phyloP scores from a whole-genome alignment of 2,329 filamentous ascomycete species.

The Setomelanomma holmii region DNA sequence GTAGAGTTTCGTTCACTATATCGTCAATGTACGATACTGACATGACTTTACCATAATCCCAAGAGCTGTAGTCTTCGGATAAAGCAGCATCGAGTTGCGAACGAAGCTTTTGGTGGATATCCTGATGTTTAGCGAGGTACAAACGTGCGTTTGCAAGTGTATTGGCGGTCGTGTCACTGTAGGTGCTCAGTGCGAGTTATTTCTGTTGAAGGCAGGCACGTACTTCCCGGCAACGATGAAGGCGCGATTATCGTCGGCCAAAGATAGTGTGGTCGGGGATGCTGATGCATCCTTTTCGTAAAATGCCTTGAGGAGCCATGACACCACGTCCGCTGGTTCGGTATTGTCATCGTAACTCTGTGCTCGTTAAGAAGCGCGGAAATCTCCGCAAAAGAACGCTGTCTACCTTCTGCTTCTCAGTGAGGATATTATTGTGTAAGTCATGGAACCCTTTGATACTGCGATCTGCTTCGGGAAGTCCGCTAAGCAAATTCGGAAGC shows the following conservation, averaged over 20 bases:
- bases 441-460: conserved; percentile 39
- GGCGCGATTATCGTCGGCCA: conserved; percentile 43
- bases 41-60: conserved; percentile 38
- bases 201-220: not conserved
- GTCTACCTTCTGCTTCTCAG: conserved; percentile 40
- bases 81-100: conserved; percentile 36
- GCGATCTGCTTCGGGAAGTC: conserved; percentile 37
- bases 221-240: conserved; percentile 46
- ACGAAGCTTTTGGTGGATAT: conserved; percentile 39
- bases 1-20: conserved; percentile 44
- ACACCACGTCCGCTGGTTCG: conserved; percentile 46
- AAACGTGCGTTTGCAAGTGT: conserved; percentile 41
- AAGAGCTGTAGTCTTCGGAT: conserved; percentile 26
- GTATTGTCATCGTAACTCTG: conserved; percentile 31
- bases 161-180: conserved; percentile 47
- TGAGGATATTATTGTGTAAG: conserved; percentile 35
- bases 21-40: conserved; percentile 41
- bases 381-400: no score
- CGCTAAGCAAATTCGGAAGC: conserved; percentile 40
- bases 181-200: not conserved
- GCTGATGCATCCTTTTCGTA: conserved; percentile 47
- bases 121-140: conserved; percentile 42
- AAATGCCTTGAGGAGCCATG: conserved; percentile 51
- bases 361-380: no score
- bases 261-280: conserved; percentile 34